Conservation (phyloP, 169 alveolate genomes). For the Pseudocohnilembus persalinus region DNA sequence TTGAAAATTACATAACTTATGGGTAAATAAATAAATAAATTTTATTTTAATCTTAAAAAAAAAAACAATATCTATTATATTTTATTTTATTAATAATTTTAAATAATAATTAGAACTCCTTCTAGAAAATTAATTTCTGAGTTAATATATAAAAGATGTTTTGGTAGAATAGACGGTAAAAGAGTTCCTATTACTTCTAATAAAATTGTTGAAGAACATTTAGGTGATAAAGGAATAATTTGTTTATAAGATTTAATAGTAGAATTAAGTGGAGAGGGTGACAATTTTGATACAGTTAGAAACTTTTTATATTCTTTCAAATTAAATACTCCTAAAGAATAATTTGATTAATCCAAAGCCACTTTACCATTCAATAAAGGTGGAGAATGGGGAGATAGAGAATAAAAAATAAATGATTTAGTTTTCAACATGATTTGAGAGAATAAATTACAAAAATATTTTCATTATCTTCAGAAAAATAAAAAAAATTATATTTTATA, state of each 20-base stretch:
- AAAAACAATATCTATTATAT: too few species aligned
- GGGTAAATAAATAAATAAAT: conserved; percentile 44
- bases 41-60: background rate
- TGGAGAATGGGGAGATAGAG: conserved; percentile 86
- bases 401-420: conserved; percentile 72
- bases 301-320: conserved; percentile 78
- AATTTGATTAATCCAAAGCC: conserved; percentile 62
- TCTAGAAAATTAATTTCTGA: conserved; percentile 67
- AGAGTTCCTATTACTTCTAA: conserved; percentile 74
- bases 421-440: conserved; percentile 73
- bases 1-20: conserved; percentile 73
- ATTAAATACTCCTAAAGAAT: conserved; percentile 62
- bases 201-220: conserved; percentile 63
- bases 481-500: too few species aligned
- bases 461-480: too few species aligned
- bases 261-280: conserved; percentile 66
- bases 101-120: conserved; percentile 63
- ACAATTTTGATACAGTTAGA: conserved; percentile 74
- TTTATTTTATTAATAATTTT: too few species aligned
- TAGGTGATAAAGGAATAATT: conserved; percentile 63
- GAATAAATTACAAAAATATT: background rate
- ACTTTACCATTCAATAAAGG: conserved; percentile 63
- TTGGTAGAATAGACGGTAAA: conserved; percentile 64
- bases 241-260: conserved; percentile 78
- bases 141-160: conserved; percentile 81